Percentiles rank a stretch among this genome's conserved stretches.
phyloP scores from a whole-genome alignment of 352 stramenopile genomes.

The Pythium sukuiense region DNA sequence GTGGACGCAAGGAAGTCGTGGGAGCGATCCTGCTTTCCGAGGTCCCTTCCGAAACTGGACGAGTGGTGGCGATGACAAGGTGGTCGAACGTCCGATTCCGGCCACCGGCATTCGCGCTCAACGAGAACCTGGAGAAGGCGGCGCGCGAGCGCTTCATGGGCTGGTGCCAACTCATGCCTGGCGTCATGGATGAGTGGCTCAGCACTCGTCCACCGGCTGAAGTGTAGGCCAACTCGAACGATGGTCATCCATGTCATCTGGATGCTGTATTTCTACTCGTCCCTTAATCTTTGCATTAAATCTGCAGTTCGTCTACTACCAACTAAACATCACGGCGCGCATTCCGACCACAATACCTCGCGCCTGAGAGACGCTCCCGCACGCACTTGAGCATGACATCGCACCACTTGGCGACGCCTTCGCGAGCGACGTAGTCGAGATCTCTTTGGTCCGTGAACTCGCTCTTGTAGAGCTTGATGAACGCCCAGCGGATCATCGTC shows the following conservation, averaged over 20 bases:
- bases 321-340: too few species aligned
- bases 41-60: not conserved
- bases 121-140: not conserved
- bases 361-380: not conserved
- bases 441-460: not conserved
- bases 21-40: not conserved
- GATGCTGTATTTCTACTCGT: too few species aligned
- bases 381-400: constrained; percentile 17
- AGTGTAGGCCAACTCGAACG: not conserved
- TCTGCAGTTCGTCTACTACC: too few species aligned
- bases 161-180: not conserved
- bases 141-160: not conserved
- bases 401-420: constrained; percentile 16
- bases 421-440: constrained; percentile 6
- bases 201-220: not conserved
- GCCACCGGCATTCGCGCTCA: not conserved
- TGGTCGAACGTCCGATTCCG: constrained; percentile 10
- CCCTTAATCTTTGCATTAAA: too few species aligned
- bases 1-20: constrained; percentile 5
- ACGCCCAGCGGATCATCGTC: constrained; percentile 14
- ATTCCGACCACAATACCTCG: too few species aligned
- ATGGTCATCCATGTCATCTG: too few species aligned
- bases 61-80: constrained; percentile 4
- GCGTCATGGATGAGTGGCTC: not conserved
- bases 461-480: constrained; percentile 11